Conservation (phyloP, 202 grass and related monocot genomes). For the Brachypodium distachyon region DNA sequence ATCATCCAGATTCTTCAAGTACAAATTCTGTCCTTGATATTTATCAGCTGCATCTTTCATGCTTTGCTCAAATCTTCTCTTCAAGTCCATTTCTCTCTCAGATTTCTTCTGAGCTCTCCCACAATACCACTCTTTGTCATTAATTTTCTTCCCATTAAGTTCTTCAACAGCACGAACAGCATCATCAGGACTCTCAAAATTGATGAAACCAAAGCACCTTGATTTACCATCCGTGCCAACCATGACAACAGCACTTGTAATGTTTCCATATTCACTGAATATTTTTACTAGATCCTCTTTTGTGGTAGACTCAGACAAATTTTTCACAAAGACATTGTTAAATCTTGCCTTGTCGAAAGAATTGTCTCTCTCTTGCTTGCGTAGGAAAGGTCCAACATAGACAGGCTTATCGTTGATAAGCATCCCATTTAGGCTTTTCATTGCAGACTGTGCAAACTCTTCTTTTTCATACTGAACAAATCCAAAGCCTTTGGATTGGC, state of each 20-base stretch:
- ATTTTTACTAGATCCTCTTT: constrained; percentile 56
- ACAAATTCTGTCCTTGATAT: constrained; percentile 73
- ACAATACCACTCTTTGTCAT: constrained; percentile 75
- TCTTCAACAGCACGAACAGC: constrained; percentile 69
- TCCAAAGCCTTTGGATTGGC: constrained; percentile 87
- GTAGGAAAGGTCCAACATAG: constrained; percentile 79
- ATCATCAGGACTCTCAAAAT: constrained; percentile 75
- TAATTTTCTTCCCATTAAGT: constrained; percentile 81
- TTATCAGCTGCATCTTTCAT: constrained; percentile 81
- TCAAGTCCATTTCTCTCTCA: constrained; percentile 79
- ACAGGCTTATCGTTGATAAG: constrained; percentile 88
- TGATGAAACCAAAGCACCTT: constrained; percentile 82
- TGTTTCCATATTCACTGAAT: constrained; percentile 65
- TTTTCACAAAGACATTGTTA: constrained; percentile 91
- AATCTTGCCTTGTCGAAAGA: constrained; percentile 67
- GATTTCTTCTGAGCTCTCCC: constrained; percentile 91
- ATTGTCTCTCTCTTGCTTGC: constrained; percentile 83
- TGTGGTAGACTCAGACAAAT: constrained; percentile 74
- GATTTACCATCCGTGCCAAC: constrained; percentile 67
- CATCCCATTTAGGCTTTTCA: constrained; percentile 73
- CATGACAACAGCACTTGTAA: constrained; percentile 87
- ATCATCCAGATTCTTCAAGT: constrained; percentile 91
- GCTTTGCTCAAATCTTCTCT: constrained; percentile 71
- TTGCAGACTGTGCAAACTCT: constrained; percentile 59
- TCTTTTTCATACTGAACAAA: constrained; percentile 91